These are phyloP conservation scores for Ganoderma resinaceum DNA, from an alignment of 1,284 basidiomycete genomes.

Conservation along the genomic window DNA sequence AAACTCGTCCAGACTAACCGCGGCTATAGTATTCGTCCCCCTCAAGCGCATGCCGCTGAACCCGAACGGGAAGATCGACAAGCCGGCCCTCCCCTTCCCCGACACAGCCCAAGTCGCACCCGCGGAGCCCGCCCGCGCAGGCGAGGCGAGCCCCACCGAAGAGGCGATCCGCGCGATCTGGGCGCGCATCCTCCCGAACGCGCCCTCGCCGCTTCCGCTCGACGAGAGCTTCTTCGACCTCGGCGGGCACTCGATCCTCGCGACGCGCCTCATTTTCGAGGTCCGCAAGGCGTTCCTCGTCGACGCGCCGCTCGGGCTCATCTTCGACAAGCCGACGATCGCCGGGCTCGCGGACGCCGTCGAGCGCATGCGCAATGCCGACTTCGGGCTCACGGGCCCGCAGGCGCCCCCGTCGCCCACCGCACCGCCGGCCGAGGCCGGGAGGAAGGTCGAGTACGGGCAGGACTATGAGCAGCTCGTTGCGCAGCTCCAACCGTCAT, in stretches of 20 bases:
- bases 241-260: constrained; percentile 98
- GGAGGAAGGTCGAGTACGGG: constrained; percentile 68
- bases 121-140: constrained; percentile 36
- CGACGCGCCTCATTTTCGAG: constrained; percentile 96
- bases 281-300: constrained; percentile 94
- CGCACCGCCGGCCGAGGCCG: constrained; percentile 17
- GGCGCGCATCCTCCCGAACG: constrained; percentile 83
- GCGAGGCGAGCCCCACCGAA: constrained; percentile 74
- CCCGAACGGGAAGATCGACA: constrained; percentile 99
- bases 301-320: constrained; percentile 90
- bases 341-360: constrained; percentile 82
- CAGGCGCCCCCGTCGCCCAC: constrained; percentile 27
- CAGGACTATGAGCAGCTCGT: constrained; percentile 79
- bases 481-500: constrained; percentile 65
- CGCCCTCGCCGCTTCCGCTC: constrained; percentile 80
- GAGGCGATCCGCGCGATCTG: constrained; percentile 85
- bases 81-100: constrained; percentile 98
- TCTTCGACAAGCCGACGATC: constrained; percentile 94
- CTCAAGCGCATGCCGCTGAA: constrained; percentile 96
- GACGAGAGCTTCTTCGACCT: constrained; percentile 99
- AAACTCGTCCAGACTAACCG: constrained; percentile 16
- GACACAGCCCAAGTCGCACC: constrained; percentile 85
- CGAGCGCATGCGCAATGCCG: constrained; percentile 80
- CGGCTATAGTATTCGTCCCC: constrained; percentile 86
- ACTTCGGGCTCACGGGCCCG: constrained; percentile 75